Base-by-base conservation (phyloP, 208 protist genomes). In the Leishmania major region DNA sequence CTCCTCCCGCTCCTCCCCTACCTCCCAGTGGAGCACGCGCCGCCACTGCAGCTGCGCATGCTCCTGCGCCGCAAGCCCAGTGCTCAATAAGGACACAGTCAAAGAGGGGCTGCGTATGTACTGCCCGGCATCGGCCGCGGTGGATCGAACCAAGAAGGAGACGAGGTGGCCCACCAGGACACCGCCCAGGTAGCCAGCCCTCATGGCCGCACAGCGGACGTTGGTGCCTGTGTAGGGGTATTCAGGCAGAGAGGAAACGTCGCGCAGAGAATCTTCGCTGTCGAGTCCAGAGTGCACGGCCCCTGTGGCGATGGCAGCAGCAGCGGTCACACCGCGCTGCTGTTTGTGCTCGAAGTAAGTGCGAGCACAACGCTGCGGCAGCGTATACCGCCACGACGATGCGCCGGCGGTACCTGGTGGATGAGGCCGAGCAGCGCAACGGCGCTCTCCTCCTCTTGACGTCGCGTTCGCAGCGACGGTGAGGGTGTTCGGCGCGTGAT, bases 21-120 rank as follows among this genome's bases (percentile, higher is more conserved):
- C 70, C 55, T 77, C 79, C 79, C 79, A 82, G 45, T 82, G 79
- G 31, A 82, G 79, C 17, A 82, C 35, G 17, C 79, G 71, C 2
- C 79, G 70, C n/a, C 51, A 72, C 10, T 45, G 45, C 19, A 28
- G 15, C 59, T 7, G 19, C 43, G 3, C 79, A 53, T 17, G 28
- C 31, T 10, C 62, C 66, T 70, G 51, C 66, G 15, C 43, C 8
- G 5, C 53, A 28, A 25, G 37, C 25, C 40, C 22, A 57, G 28
- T 47, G 25, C 62, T 45, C 8, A 4, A 6, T 45, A 15, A 15
- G 22, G 57, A 0, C 57, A n/a, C 17, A 51, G 67, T n/a, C 67
- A 40, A 25, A 73, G 67, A n/a, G 43, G 19, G 25, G 35, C 28
- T 15, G 67, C 4, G 0, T 19, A 15, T 31, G 22, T 73, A 73